Evolutionary conservation across 495 filamentous ascomycete species (phyloP).

Genomic region (Emericellopsis terricola): DNA sequence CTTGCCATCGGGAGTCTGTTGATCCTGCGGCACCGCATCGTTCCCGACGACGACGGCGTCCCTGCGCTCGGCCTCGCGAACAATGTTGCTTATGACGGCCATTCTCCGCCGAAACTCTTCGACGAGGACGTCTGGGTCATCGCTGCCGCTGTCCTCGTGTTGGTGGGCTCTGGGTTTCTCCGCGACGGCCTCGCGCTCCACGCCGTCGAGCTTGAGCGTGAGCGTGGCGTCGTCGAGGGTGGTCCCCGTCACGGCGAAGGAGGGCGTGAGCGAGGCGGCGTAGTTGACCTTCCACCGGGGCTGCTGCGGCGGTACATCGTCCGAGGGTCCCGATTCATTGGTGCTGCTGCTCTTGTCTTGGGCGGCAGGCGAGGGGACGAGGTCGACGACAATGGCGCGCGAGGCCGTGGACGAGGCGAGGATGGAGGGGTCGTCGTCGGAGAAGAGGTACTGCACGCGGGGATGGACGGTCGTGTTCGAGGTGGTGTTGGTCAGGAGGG

Average conservation of each 20-base stretch:
- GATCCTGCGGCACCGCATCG: background rate
- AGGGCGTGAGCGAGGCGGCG: conserved; percentile 25
- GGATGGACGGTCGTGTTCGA: conserved; percentile 47
- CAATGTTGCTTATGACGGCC: conserved; percentile 27
- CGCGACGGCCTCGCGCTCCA: conserved; percentile 16
- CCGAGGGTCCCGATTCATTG: background rate
- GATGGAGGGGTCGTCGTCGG: conserved; percentile 53
- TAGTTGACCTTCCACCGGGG: conserved; percentile 26
- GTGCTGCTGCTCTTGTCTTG: conserved; percentile 5
- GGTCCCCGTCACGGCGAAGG: conserved; percentile 26
- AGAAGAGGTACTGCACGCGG: conserved; percentile 78
- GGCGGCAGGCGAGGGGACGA: conserved; percentile 31
- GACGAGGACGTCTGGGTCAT: conserved; percentile 37
- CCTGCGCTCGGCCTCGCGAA: conserved; percentile 19
- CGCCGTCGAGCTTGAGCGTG: conserved; percentile 54
- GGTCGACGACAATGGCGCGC: conserved; percentile 37
- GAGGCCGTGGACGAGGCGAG: conserved; percentile 11
- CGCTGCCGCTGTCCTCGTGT: conserved; percentile 9
- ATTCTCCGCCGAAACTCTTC: conserved; percentile 53
- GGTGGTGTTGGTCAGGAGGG: conserved; percentile 38
- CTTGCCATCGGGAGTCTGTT: background rate
- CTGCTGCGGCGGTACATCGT: too few relatives aligned
- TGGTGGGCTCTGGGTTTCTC: conserved; percentile 6
- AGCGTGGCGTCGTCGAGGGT: conserved; percentile 10
- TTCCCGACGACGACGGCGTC: too few relatives aligned